phyloP scores from a whole-genome alignment of 148 eudicot genomes.

The Persicaria maculosa region DNA sequence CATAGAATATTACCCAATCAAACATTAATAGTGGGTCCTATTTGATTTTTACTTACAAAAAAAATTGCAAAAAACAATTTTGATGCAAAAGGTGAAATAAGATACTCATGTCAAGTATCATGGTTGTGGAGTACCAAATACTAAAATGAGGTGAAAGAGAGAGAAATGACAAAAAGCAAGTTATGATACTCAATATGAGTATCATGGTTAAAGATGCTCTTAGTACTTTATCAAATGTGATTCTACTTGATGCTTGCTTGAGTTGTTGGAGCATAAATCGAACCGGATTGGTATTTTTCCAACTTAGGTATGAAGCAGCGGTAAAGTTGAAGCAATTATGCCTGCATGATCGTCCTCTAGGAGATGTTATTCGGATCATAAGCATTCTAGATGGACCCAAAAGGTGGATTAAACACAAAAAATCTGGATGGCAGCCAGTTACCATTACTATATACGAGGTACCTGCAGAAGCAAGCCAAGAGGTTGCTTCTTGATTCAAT shows the following conservation, averaged over 20 bases:
- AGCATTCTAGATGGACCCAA: constrained; percentile 46
- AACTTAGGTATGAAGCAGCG: constrained; percentile 81
- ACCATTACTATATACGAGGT: constrained; percentile 19
- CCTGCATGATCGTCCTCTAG: constrained; percentile 55
- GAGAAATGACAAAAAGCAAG: too few relatives aligned
- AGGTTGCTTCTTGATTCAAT: neutral
- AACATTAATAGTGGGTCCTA: too few relatives aligned
- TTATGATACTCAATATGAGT: too few relatives aligned
- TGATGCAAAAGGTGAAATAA: too few relatives aligned
- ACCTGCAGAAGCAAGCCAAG: neutral
- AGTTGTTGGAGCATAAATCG: neutral
- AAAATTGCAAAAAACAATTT: too few relatives aligned
- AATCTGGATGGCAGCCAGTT: constrained; percentile 85
- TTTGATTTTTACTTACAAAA: too few relatives aligned
- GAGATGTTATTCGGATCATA: constrained; percentile 59
- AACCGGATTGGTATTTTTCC: neutral
- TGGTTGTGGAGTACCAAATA: too few relatives aligned
- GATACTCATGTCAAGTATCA: too few relatives aligned
- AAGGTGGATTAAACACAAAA: constrained; percentile 56
- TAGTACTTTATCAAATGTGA: neutral
- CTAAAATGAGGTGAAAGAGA: too few relatives aligned
- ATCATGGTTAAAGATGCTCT: too few relatives aligned
- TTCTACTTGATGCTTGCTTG: neutral
- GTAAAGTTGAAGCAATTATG: constrained; percentile 52
- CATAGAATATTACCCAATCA: too few relatives aligned